These are phyloP conservation scores for Backusella tarrabulga DNA, from an alignment of 192 early-diverging fungal genomes.

Conservation along the genomic window DNA sequence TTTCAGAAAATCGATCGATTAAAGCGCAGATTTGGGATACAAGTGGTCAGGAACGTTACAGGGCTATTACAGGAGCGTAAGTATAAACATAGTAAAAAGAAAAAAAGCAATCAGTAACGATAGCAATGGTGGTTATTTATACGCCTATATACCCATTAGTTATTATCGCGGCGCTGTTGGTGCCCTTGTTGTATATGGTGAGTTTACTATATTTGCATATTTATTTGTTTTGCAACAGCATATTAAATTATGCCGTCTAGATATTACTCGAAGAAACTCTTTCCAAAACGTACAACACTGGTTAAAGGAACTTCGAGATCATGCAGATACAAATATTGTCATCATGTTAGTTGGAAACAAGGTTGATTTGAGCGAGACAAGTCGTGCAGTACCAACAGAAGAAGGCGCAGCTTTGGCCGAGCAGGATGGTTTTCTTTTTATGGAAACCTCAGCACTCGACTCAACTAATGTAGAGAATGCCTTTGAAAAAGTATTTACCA, in stretches of 20 bases:
- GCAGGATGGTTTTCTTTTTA: constrained; percentile 74
- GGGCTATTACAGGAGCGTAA: constrained; percentile 73
- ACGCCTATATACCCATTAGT: constrained; percentile 36
- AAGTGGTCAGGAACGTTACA: constrained; percentile 92
- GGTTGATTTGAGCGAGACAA: constrained; percentile 69
- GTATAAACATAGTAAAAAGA: neutral
- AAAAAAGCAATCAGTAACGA: neutral
- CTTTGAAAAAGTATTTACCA: constrained; percentile 76
- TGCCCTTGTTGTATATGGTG: constrained; percentile 86
- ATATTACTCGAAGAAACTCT: constrained; percentile 55
- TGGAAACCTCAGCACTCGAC: constrained; percentile 74
- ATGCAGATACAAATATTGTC: constrained; percentile 89
- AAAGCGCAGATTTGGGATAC: constrained; percentile 62
- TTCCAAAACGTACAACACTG: constrained; percentile 87
- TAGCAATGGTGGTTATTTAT: neutral
- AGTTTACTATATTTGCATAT: constrained; percentile 49
- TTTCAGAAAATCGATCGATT: constrained; percentile 38
- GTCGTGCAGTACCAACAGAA: constrained; percentile 66
- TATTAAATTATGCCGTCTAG: constrained; percentile 12
- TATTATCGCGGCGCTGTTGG: constrained; percentile 95
- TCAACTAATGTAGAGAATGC: constrained; percentile 84
- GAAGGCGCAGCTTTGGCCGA: constrained; percentile 78
- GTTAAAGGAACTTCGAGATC: constrained; percentile 90
- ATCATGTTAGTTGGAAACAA: constrained; percentile 95
- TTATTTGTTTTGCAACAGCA: neutral